Evolutionary conservation across 495 filamentous ascomycete species (phyloP).

Genomic region (Penicillium atrosanguineum): DNA sequence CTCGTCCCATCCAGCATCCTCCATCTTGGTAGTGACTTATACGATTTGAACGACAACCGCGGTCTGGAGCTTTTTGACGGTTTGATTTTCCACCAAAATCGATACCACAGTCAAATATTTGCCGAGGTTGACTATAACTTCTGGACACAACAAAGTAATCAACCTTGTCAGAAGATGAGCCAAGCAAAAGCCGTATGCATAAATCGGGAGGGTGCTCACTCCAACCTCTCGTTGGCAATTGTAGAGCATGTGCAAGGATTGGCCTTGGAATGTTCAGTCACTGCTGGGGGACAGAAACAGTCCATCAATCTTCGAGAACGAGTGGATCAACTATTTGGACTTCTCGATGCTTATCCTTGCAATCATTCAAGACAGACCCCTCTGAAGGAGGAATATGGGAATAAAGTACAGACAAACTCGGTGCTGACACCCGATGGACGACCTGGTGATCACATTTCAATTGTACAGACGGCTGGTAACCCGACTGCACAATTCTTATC

Average conservation of each 20-base stretch:
- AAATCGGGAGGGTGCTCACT: background rate
- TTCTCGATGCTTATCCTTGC: background rate
- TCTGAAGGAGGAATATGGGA: background rate
- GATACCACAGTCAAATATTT: background rate
- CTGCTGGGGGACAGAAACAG: background rate
- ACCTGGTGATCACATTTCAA: background rate
- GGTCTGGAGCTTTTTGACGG: background rate
- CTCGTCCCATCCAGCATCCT: background rate
- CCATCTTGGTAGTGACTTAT: background rate
- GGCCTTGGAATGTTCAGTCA: background rate
- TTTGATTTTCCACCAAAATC: background rate
- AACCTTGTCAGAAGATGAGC: no score
- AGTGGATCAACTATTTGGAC: background rate
- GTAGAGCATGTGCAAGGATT: background rate
- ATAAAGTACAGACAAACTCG: background rate
- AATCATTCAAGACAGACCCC: slow-evolving; percentile 1
- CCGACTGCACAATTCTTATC: slow-evolving; percentile 1
- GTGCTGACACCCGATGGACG: background rate
- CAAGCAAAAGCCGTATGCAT: background rate
- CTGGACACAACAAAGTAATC: background rate
- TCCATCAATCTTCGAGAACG: background rate
- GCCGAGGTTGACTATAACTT: background rate
- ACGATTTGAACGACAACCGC: background rate
- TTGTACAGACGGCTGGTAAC: background rate
- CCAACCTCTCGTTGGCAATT: background rate